Evolutionary conservation across 148 eudicot genomes (phyloP).

Genomic region (Rhododendron ferrugineum): DNA sequence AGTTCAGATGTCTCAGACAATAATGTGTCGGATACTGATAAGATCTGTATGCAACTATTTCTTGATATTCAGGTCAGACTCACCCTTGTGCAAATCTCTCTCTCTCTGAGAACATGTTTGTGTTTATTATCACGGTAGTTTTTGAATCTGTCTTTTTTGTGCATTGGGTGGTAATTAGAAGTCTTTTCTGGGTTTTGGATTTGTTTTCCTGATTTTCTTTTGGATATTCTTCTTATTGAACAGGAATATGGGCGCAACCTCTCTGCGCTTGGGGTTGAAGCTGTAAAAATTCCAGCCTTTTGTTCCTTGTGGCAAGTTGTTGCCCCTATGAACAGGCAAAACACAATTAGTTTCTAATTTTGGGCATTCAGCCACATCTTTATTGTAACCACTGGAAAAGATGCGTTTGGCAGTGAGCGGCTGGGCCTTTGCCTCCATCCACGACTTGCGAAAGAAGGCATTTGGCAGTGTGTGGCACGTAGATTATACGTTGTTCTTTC

Average conservation of each 20-base stretch:
- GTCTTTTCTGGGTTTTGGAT: neutral
- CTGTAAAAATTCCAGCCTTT: conserved; percentile 59
- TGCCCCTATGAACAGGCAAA: conserved; percentile 67
- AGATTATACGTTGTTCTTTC: neutral
- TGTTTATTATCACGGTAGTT: neutral
- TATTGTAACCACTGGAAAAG: neutral
- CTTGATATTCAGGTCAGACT: conserved; percentile 84
- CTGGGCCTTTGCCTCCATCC: neutral
- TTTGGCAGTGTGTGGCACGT: neutral
- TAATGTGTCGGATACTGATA: conserved; percentile 81
- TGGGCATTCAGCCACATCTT: neutral
- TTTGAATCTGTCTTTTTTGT: neutral
- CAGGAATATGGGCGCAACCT: conserved; percentile 96
- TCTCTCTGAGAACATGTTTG: neutral
- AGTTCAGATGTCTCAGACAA: conserved; percentile 71
- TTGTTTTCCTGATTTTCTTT: neutral
- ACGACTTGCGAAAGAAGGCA: neutral
- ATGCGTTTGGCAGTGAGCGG: neutral
- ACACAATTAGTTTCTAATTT: conserved; percentile 51
- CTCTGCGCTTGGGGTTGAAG: conserved; percentile 71
- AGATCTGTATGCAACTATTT: conserved; percentile 87
- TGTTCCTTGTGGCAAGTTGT: conserved; percentile 82
- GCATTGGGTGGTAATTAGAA: neutral
- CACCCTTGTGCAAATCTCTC: neutral
- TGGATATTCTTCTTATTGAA: conserved; percentile 1